Base-by-base conservation (phyloP, 2,329 filamentous ascomycete genomes). In the Paraphaeosphaeria minitans region DNA sequence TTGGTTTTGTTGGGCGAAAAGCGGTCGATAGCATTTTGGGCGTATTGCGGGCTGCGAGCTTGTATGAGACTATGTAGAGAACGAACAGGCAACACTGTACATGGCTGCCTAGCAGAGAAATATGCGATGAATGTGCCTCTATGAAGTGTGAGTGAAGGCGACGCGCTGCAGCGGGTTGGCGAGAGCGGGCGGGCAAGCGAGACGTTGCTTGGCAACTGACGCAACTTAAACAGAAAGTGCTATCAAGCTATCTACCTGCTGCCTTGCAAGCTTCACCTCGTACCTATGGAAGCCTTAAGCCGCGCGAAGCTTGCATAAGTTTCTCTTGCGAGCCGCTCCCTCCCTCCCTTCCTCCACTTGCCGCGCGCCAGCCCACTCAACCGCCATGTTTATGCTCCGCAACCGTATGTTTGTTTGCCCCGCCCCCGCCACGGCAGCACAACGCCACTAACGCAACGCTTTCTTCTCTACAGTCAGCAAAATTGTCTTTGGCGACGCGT, bases 401-500 rank as follows among this genome's bases (percentile, higher is more conserved):
- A 77, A 76, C 68, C 63, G 75, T 77, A 67, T 62, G 70, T 72
- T 65, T 68, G 63, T 63, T 64, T 55, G 51, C 51, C 51, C 51
- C 51, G 41, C 58, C 48, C 72, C 71, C 72, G 68, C 72, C 69
- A 57, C 69, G 57, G 61, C 62, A 56, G 43, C 54, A 57, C 42
- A 33, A 43, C 50, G 60, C 63, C 63, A 63, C 70, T 73, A 63
- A 75, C 62, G 29, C 62, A 63, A 75, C 62, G 24, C 62, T 46
- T 50, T 33, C 6, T n/a, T 29, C 33, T 54, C 41, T 43, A 58
- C 73, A 96, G 92, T 96, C 68, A 91, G 91, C 79, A 97, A 97
- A 80, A 89, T 95, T 73, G 88, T 98, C 75, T 98, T 98, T 76
- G 88, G 89, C 65, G 93, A 96, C 77, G 87, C 86, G 71, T 92